Evolutionary conservation across 163 green algal genomes (phyloP).

Genomic region (Prototheca cutis): DNA sequence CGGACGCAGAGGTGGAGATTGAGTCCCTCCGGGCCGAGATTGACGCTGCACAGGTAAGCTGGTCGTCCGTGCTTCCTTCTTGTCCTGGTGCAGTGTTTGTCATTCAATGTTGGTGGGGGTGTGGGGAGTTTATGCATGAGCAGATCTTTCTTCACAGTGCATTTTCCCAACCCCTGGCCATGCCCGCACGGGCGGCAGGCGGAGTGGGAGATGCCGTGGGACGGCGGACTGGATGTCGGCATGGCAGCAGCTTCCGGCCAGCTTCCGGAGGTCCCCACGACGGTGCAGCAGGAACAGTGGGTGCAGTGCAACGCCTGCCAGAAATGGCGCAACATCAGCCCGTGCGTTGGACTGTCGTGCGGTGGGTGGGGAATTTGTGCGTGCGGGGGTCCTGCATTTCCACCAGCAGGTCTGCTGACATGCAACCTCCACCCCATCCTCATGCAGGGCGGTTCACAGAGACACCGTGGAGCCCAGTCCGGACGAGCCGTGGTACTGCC

Average conservation of each 20-base stretch:
- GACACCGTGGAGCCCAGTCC: not conserved
- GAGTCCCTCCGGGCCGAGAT: not conserved
- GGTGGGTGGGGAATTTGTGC: not conserved
- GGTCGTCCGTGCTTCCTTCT: no score
- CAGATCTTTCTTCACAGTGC: no score
- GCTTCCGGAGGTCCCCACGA: no score
- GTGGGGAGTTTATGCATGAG: no score
- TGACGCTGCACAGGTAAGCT: not conserved
- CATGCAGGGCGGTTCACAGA: not conserved
- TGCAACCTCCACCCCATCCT: not conserved
- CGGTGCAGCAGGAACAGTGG: slow-evolving; percentile 5
- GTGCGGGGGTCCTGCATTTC: not conserved
- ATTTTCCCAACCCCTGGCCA: no score
- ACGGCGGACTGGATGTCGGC: no score
- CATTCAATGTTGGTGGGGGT: no score
- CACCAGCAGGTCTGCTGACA: not conserved
- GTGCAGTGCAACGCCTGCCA: slow-evolving; percentile 8
- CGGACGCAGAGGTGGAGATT: slow-evolving; percentile 1
- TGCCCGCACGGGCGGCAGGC: not conserved
- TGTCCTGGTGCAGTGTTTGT: no score
- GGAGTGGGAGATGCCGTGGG: not conserved
- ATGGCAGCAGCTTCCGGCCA: no score
- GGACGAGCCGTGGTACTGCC: slow-evolving; percentile 8
- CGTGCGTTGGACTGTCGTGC: not conserved
- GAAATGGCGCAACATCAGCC: slow-evolving; percentile 5